These are phyloP conservation scores for Neurospora sp. DNA, from an alignment of 495 filamentous ascomycete genomes.

Conservation along the genomic window DNA sequence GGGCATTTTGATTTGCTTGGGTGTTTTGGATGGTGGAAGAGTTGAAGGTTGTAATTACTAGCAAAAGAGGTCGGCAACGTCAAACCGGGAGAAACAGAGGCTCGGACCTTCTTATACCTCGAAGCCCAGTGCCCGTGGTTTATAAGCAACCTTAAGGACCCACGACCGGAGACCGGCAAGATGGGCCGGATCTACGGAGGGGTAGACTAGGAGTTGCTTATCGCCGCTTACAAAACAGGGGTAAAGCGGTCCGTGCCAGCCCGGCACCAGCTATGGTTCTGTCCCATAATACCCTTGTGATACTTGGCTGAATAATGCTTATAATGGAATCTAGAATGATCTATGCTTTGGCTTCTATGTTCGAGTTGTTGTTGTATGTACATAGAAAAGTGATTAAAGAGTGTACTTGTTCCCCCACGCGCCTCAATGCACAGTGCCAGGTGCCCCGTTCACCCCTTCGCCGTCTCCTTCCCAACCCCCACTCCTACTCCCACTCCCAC, in stretches of 20 bases:
- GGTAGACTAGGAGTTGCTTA: too few species aligned
- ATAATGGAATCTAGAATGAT: not conserved
- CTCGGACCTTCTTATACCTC: not conserved
- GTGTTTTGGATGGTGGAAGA: not conserved
- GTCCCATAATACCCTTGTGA: not conserved
- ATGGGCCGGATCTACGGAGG: not conserved
- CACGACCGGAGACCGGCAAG: not conserved
- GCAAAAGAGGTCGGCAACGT: not conserved
- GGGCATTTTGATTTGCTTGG: slow-evolving; percentile 29
- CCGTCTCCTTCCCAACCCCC: not conserved
- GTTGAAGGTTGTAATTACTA: not conserved
- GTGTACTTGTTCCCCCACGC: not conserved
- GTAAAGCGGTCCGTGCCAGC: too few species aligned
- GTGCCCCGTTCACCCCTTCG: not conserved
- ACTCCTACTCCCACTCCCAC: not conserved
- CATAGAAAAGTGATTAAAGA: not conserved
- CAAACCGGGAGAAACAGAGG: not conserved
- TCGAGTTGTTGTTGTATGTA: not conserved
- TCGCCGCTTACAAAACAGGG: too few species aligned
- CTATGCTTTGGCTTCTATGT: not conserved
- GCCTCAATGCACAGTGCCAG: not conserved
- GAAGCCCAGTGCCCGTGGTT: not conserved
- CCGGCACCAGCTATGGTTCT: too few species aligned
- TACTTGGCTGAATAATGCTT: not conserved
- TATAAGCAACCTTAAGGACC: not conserved